Evolutionary conservation across 768 basidiomycete species (phyloP), one percentile per base, ranked within the genome.

Genomic region (Ramaria rubella): DNA sequence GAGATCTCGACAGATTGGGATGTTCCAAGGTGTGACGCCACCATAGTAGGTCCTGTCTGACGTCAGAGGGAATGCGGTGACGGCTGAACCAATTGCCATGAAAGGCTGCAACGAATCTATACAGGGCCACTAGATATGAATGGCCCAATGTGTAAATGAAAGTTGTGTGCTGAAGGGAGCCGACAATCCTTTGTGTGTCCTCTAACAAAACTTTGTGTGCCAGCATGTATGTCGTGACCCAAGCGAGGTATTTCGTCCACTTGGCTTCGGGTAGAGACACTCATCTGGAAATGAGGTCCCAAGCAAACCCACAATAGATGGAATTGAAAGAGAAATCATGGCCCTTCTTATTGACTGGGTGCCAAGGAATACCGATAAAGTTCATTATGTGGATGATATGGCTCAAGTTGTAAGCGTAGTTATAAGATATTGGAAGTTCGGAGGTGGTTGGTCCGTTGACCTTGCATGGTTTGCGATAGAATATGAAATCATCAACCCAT

Each of bases 201-300:
- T 8, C 50, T 0, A 23, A 15, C 1, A 27, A 3, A 0, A 40
- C 8, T 31, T 29, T 56, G 1, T 7, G 12, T 2, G 12, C 45
- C 2, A 71, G 8, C 9, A 21, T 53, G 40, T 67, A 66, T 5
- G 21, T 27, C 3, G 30, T 23, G 1, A 63, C 54, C 19, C 62
- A 46, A 1, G 15, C 43, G 4, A 65, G 59, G 50, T 68, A 68
- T 43, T 68, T 69, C 0, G 45, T 0, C 1, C 65, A 58, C 49
- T 73, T 75, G 15, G 48, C 38, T 15, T 68, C 63, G 0, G 70
- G 69, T 7, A 75, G 64, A 3, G 61, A 60, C 2, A 76, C 71
- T 0, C 33, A 54, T 11, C 61, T 61, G 0, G 30, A 2, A 1
- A 34, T 42, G 9, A 75, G 49, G 54, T 72, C 61, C 69, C 69